These are phyloP conservation scores for Fonsecaea monophora DNA, from an alignment of 2,329 filamentous ascomycete species.

Conservation along the genomic window DNA sequence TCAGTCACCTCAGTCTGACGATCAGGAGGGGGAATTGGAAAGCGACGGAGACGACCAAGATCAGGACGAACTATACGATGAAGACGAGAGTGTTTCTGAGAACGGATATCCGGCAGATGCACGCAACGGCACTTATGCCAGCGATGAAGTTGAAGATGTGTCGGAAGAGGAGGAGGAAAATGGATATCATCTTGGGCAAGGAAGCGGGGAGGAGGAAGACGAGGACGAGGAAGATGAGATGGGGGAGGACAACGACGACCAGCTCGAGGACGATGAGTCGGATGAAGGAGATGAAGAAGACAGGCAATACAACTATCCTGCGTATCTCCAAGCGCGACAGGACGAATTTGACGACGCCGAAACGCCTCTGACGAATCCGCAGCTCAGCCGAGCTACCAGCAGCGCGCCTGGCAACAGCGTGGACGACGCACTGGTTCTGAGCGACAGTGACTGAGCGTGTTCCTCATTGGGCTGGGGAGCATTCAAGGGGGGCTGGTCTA, in stretches of 20 bases:
- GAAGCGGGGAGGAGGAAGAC: constrained; percentile 2
- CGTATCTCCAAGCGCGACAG: background rate
- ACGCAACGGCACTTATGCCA: constrained; percentile 6
- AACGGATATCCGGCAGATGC: background rate
- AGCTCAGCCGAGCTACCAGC: constrained; percentile 32
- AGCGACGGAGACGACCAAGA: constrained; percentile 25
- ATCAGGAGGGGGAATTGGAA: constrained; percentile 16
- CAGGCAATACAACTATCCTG: constrained; percentile 12
- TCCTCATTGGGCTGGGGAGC: background rate
- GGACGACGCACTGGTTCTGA: constrained; percentile 40
- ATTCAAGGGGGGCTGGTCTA: background rate
- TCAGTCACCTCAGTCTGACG: constrained; percentile 23
- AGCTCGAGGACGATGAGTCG: constrained; percentile 7
- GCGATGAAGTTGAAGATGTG: constrained; percentile 27
- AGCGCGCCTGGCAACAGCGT: constrained; percentile 34
- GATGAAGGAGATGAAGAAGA: constrained; percentile 26
- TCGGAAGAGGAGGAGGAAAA: background rate
- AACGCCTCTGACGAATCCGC: constrained; percentile 30
- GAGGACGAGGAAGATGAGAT: background rate
- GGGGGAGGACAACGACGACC: background rate
- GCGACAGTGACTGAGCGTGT: constrained; percentile 36
- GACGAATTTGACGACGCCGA: constrained; percentile 26
- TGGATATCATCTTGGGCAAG: background rate
- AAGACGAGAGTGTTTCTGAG: constrained; percentile 13
- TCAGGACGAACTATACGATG: constrained; percentile 23